Percentiles rank a stretch among this genome's conserved stretches.
Evolutionary conservation across 1,139 yeast species (phyloP).

Genomic region (Kluyveromyces sp.): DNA sequence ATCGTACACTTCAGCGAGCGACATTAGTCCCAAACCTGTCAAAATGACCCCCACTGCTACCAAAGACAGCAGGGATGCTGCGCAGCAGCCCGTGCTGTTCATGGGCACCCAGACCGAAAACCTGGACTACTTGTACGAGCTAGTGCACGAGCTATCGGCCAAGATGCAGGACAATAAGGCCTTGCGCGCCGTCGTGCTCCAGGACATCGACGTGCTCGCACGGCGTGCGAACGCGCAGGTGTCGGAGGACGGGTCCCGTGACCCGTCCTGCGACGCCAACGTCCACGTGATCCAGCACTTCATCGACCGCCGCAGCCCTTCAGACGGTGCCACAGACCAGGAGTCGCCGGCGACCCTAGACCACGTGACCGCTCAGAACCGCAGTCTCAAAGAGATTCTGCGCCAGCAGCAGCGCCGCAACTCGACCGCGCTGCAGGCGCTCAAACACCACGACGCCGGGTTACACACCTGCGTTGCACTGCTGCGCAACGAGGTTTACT

Average conservation of each 20-base stretch:
- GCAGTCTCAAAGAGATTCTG: constrained; percentile 12
- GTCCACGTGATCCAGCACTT: constrained; percentile 1
- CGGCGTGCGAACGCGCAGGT: constrained; percentile 11
- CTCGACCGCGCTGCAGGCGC: constrained; percentile 13
- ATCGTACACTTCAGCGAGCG: no score
- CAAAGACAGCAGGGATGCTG: no score
- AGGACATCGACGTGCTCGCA: constrained; percentile 19
- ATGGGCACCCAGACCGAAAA: constrained; percentile 29
- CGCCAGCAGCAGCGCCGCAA: constrained; percentile 11
- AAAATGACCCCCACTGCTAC: no score
- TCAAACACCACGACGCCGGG: constrained; percentile 21
- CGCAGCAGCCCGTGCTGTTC: constrained; percentile 20
- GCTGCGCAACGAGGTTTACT: constrained; percentile 19
- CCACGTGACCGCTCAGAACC: constrained; percentile 16
- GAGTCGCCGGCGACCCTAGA: background rate
- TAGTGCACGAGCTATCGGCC: constrained; percentile 17
- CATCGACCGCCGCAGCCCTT: background rate
- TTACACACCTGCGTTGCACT: constrained; percentile 17
- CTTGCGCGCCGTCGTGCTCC: constrained; percentile 18
- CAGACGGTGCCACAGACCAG: background rate
- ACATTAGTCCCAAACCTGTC: no score
- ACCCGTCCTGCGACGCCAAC: background rate
- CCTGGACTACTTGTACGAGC: constrained; percentile 20
- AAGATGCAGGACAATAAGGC: constrained; percentile 19
- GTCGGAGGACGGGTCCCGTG: constrained; percentile 1